Evolutionary conservation across 1,284 basidiomycete species (phyloP).

Genomic region (Austroboletus novae-zelandiae): DNA sequence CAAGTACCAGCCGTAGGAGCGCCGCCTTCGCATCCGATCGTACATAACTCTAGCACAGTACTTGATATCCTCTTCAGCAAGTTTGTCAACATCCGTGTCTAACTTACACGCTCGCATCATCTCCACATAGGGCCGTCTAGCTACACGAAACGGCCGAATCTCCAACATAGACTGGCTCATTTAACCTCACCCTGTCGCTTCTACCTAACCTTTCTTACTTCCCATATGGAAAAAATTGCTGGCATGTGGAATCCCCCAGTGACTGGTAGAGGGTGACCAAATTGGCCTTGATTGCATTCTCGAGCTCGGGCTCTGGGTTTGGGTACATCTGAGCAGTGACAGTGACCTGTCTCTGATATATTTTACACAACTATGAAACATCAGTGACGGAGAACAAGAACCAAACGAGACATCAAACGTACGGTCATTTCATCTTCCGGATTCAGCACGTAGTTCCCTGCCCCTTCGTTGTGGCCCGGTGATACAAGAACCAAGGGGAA

Average conservation of each 20-base stretch:
- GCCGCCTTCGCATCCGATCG: too few relatives aligned
- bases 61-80: too few relatives aligned
- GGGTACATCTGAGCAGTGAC: conserved; percentile 27
- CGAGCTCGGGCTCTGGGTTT: conserved; percentile 18
- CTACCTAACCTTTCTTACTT: not conserved
- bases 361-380: conserved; percentile 13
- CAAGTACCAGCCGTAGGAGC: too few relatives aligned
- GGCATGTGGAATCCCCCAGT: conserved; percentile 15
- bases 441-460: conserved; percentile 19
- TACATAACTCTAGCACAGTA: too few relatives aligned
- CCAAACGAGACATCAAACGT: conserved; percentile 1
- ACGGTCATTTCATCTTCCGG: conserved; percentile 10
- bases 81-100: too few relatives aligned
- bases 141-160: too few relatives aligned
- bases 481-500: conserved; percentile 1
- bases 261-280: conserved; percentile 22
- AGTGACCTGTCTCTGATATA: conserved; percentile 19
- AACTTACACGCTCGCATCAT: too few relatives aligned
- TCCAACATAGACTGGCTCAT: too few relatives aligned
- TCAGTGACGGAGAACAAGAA: conserved; percentile 2
- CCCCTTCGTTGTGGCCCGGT: conserved; percentile 23
- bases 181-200: too few relatives aligned
- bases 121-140: too few relatives aligned
- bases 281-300: conserved; percentile 24
- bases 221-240: conserved; percentile 22